phyloP scores from a whole-genome alignment of 495 filamentous ascomycete genomes.

The Evansstolkia leycettana region DNA sequence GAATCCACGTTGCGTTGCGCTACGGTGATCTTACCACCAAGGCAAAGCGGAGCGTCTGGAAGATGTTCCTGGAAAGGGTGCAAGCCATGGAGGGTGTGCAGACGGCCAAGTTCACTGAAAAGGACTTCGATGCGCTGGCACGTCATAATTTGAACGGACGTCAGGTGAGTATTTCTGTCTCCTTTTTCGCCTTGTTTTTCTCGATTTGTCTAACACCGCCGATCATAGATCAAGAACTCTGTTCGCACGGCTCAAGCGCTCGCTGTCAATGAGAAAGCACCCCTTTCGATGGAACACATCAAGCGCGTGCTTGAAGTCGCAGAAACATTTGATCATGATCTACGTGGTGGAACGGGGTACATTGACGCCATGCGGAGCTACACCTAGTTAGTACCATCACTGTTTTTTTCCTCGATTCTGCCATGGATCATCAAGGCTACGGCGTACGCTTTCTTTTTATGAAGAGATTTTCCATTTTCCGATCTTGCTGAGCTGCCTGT shows the following conservation, averaged over 20 bases:
- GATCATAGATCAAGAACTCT: conserved; percentile 75
- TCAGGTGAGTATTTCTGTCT: conserved; percentile 38
- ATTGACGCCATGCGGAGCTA: conserved; percentile 41
- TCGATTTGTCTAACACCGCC: conserved; percentile 1
- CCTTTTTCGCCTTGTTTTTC: not conserved
- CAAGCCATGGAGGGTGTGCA: conserved; percentile 49
- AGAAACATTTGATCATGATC: conserved; percentile 69
- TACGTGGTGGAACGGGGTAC: conserved; percentile 51
- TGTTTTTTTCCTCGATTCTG: too few species aligned
- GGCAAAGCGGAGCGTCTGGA: conserved; percentile 77
- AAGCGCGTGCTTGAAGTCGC: conserved; percentile 70
- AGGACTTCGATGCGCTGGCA: conserved; percentile 55
- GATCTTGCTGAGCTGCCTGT: too few species aligned
- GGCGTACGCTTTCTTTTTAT: too few species aligned
- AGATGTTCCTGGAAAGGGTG: conserved; percentile 67
- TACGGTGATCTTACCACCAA: conserved; percentile 67
- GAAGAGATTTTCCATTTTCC: conserved; percentile 6
- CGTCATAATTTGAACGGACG: conserved; percentile 74
- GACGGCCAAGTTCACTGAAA: conserved; percentile 50
- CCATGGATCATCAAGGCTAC: too few species aligned
- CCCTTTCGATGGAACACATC: conserved; percentile 70
- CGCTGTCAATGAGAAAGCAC: conserved; percentile 61
- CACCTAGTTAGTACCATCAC: conserved; percentile 15
- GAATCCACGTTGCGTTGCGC: conserved; percentile 63
- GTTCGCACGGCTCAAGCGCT: conserved; percentile 78